A percentile compares a stretch with the other conserved stretches of the same genome.
Conservation (phyloP, 495 filamentous ascomycete species). For the Penicillium turbatum region DNA sequence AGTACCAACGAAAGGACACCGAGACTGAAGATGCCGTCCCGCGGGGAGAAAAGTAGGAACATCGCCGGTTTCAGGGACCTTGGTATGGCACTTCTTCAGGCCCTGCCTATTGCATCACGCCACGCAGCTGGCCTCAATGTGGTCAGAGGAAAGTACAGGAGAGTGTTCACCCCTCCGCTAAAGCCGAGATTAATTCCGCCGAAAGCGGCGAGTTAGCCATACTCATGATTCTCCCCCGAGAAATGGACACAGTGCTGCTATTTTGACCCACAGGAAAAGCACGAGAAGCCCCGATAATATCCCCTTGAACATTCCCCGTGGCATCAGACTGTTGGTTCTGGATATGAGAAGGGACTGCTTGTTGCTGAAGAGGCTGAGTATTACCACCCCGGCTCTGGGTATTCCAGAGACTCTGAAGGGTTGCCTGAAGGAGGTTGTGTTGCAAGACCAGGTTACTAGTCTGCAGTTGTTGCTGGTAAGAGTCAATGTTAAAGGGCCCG, state of each 20-base stretch:
- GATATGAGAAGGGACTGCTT: neutral
- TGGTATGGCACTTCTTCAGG: too few relatives aligned
- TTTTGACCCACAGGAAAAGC: neutral
- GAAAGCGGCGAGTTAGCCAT: neutral
- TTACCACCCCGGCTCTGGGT: neutral
- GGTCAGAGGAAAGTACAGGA: too few relatives aligned
- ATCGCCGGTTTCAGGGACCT: too few relatives aligned
- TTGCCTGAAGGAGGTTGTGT: constrained; percentile 4
- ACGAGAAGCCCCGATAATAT: neutral
- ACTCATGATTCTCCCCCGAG: neutral
- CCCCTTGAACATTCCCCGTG: too few relatives aligned
- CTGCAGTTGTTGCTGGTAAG: constrained; percentile 7
- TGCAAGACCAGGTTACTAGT: constrained; percentile 2
- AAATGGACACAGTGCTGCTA: neutral
- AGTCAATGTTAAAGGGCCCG: constrained; percentile 4
- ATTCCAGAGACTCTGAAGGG: neutral
- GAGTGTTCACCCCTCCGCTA: neutral
- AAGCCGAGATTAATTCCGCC: neutral
- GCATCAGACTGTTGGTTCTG: neutral
- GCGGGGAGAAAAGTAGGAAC: too few relatives aligned
- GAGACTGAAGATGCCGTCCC: too few relatives aligned
- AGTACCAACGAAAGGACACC: too few relatives aligned
- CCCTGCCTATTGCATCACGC: too few relatives aligned
- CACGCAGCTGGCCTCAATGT: too few relatives aligned
- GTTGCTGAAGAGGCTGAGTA: neutral